These are phyloP conservation scores for Debaryomyces tyrocola DNA, from an alignment of 805 yeast species.

Conservation along the genomic window DNA sequence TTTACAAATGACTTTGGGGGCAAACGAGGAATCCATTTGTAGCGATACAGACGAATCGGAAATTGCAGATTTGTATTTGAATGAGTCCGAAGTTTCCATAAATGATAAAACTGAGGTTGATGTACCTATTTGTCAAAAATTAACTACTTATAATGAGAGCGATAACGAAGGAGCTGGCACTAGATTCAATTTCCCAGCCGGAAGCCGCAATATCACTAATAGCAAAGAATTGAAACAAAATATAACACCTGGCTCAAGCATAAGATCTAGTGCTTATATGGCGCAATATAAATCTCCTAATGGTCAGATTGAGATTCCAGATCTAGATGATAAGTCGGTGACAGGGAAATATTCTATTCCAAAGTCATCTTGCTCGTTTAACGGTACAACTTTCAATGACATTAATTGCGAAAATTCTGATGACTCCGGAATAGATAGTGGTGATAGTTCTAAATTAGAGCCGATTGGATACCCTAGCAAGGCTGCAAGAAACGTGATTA, in stretches of 20 bases:
- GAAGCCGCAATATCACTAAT: slow-evolving; percentile 33
- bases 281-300: neutral
- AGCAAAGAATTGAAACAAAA: slow-evolving; percentile 14
- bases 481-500: slow-evolving; percentile 28
- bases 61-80: neutral
- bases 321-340: slow-evolving; percentile 22
- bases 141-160: slow-evolving; percentile 9
- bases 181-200: slow-evolving; percentile 39
- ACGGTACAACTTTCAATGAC: slow-evolving; percentile 29
- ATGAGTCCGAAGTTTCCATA: neutral
- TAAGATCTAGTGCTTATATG: slow-evolving; percentile 11
- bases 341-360: neutral
- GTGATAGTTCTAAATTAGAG: slow-evolving; percentile 17
- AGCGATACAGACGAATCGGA: neutral
- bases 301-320: slow-evolving; percentile 46
- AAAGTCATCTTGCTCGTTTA: slow-evolving; percentile 7
- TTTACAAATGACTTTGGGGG: neutral
- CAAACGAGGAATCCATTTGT: neutral
- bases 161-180: slow-evolving; percentile 39
- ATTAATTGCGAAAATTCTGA: slow-evolving; percentile 17
- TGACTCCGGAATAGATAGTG: neutral
- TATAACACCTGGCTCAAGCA: slow-evolving; percentile 8
- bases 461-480: slow-evolving; percentile 38
- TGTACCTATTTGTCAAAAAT: neutral
- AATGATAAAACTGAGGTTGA: neutral